A percentile compares a stretch with the other conserved stretches of the same genome.
Evolutionary conservation across 2,329 filamentous ascomycete species (phyloP).

Genomic region (Sporothrix humicola): DNA sequence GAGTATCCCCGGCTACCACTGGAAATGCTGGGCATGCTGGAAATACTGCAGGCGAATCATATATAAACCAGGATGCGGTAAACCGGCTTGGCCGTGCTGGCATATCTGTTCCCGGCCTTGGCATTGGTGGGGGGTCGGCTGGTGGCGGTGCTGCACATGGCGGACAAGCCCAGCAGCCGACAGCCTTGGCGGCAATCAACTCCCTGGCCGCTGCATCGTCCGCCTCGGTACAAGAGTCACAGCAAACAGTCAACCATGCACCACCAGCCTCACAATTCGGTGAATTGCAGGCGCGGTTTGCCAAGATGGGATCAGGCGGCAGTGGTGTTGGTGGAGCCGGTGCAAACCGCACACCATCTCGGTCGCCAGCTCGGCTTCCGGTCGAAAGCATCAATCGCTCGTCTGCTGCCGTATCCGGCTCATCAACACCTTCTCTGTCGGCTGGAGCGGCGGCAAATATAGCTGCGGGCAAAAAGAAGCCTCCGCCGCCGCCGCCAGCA

Average conservation of each 20-base stretch:
- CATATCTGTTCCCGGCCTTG: constrained; percentile 77
- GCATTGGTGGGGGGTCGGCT: constrained; percentile 61
- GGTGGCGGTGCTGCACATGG: constrained; percentile 37
- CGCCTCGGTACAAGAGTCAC: background rate
- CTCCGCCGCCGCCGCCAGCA: constrained; percentile 56
- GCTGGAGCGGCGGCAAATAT: constrained; percentile 34
- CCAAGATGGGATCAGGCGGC: constrained; percentile 56
- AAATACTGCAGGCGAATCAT: constrained; percentile 36
- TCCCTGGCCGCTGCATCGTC: constrained; percentile 24
- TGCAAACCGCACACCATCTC: constrained; percentile 1
- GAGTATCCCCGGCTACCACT: background rate
- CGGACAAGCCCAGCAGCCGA: background rate
- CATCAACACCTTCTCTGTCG: constrained; percentile 6
- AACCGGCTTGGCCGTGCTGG: constrained; percentile 73
- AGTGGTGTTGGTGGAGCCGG: constrained; percentile 61
- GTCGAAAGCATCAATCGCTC: background rate
- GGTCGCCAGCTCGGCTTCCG: constrained; percentile 4
- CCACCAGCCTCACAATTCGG: background rate
- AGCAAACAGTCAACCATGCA: constrained; percentile 19
- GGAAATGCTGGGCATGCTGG: background rate
- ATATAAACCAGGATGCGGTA: constrained; percentile 63
- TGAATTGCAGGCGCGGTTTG: constrained; percentile 72
- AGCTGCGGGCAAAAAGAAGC: constrained; percentile 58
- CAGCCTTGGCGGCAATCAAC: constrained; percentile 31
- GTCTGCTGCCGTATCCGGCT: background rate